phyloP scores from a whole-genome alignment of 352 stramenopile species.

The Saprolegnia parasitica region DNA sequence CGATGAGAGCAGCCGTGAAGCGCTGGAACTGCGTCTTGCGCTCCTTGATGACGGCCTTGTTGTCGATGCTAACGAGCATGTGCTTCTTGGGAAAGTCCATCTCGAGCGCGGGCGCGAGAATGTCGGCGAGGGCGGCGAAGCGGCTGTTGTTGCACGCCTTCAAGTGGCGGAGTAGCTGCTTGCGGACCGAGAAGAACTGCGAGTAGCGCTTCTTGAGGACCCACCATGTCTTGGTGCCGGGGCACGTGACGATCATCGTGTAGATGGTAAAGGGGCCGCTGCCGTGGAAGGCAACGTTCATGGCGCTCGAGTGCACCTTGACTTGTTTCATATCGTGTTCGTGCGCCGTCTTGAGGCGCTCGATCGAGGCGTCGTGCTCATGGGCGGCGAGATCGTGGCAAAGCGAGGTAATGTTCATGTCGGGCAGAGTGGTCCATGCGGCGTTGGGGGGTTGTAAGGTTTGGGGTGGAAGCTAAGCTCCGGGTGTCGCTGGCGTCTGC shows the following conservation, averaged over 20 bases:
- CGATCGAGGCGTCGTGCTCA: not conserved
- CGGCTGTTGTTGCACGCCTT: not conserved
- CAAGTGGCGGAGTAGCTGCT: conserved; percentile 43
- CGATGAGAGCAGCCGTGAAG: not conserved
- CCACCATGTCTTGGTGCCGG: conserved; percentile 80
- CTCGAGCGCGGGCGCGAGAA: not conserved
- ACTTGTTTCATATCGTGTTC: conserved; percentile 28
- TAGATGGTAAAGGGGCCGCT: conserved; percentile 69
- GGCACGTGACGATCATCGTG: conserved; percentile 84
- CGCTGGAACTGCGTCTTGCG: conserved; percentile 15
- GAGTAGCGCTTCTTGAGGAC: conserved; percentile 85
- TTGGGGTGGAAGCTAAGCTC: not conserved
- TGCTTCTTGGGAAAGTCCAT: conserved; percentile 17
- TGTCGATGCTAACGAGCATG: conserved; percentile 6
- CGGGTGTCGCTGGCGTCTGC: not conserved
- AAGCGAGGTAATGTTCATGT: conserved; percentile 4
- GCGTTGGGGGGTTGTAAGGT: not conserved
- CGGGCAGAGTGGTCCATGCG: conserved; percentile 1
- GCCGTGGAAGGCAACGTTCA: conserved; percentile 42
- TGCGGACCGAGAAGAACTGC: conserved; percentile 74
- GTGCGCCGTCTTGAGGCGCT: conserved; percentile 11
- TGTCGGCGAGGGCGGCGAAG: not conserved
- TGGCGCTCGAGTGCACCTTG: conserved; percentile 40
- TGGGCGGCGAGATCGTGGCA: conserved; percentile 5
- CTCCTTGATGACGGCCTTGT: conserved; percentile 8